Evolutionary conservation across 371 early-diverging fungal species (phyloP), one percentile per base, ranked within the genome.

Genomic region (Haplosporangium sp.): DNA sequence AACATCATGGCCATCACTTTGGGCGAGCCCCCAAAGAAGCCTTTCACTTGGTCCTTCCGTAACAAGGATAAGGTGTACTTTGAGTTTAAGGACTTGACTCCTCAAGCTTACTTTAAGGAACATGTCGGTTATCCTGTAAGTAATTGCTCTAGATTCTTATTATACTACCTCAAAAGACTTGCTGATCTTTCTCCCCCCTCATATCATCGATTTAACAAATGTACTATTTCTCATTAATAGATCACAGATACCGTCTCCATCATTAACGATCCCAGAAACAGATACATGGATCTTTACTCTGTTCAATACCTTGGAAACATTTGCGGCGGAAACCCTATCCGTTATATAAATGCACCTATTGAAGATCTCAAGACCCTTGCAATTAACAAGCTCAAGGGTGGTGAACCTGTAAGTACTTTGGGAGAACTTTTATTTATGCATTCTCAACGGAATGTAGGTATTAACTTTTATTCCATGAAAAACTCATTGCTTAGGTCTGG

Each of bases 191-290:
- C 27, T 27, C 27, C 27, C 27, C 27, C 27, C 27, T 27, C 27
- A 27, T 27, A 27, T 27, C 15, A 7, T 34, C 34, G 17, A 10
- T 55, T 27, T 52, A 52, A 52, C 6, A 42, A 2, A 45, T 75
- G 39, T 65, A n/a, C 63, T 35, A 11, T 19, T 42, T 69, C 53
- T 66, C 17, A 10, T 65, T 9, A 10, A 35, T 86, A 93, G 89
- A 84, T 93, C 64, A 66, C 72, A 19, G 86, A 90, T 11, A 91
- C 90, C 2, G 77, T 94, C 69, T 95, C 95, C 2, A 82, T 94
- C 69, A 89, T 94, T 69, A 88, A 94, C 77, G 94, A 94, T 67
- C 95, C 95, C 44, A 92, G 95, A 71, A 92, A 94, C 76, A 79
- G 79, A 56, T 85, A 84, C 44, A 67, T 82, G 66, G 74, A 76